These are phyloP conservation scores for Pleurotus ostreatus DNA, from an alignment of 768 basidiomycete genomes.

Conservation along the genomic window DNA sequence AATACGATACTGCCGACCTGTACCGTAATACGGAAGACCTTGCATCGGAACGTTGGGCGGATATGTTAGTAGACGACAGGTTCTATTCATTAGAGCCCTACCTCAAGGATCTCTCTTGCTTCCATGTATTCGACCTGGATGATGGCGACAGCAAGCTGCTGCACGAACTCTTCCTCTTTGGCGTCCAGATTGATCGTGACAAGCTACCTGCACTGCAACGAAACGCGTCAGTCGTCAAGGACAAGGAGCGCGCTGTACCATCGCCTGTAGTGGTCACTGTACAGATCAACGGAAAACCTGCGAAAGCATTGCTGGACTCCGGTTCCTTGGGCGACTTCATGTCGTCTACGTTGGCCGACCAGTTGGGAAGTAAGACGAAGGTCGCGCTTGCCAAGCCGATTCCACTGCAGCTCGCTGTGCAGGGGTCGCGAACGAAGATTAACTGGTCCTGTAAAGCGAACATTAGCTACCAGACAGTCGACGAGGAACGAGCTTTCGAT, in stretches of 20 bases:
- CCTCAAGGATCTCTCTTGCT: no score
- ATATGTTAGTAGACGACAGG: no score
- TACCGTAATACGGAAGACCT: no score
- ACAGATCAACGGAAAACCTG: conserved; percentile 27
- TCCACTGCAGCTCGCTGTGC: conserved; percentile 32
- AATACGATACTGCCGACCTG: no score
- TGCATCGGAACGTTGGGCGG: no score
- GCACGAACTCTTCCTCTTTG: neutral
- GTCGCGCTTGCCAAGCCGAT: conserved; percentile 26
- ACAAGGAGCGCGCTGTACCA: conserved; percentile 17
- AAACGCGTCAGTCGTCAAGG: conserved; percentile 19
- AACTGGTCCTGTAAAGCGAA: conserved; percentile 20
- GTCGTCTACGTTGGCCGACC: conserved; percentile 29
- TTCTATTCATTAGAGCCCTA: no score
- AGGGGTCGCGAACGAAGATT: conserved; percentile 35
- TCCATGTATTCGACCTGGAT: neutral
- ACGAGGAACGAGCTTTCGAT: conserved; percentile 25
- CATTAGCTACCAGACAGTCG: conserved; percentile 31
- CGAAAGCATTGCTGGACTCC: conserved; percentile 29
- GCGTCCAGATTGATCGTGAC: neutral
- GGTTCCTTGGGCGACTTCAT: conserved; percentile 41
- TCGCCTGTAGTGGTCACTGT: conserved; percentile 29
- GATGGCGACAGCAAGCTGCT: neutral
- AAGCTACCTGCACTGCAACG: conserved; percentile 15
- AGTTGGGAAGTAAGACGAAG: conserved; percentile 23